A percentile compares a stretch with the other conserved stretches of the same genome.
Conservation (phyloP, 2,329 filamentous ascomycete species). For the Drechslerella coelobrocha region DNA sequence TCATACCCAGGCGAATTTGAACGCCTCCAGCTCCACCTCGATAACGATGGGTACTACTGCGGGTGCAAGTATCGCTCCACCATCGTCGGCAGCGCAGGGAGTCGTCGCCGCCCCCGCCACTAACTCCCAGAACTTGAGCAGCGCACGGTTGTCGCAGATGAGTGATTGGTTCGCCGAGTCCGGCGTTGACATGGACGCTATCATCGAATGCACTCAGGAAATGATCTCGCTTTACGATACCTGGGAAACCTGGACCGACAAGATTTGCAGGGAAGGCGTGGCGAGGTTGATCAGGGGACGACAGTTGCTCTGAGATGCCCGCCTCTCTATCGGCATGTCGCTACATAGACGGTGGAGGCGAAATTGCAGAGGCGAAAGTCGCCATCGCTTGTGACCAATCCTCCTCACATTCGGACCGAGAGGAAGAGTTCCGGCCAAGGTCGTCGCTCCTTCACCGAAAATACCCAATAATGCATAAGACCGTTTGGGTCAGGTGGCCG, state of each 20-base stretch:
- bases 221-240: conserved; percentile 86
- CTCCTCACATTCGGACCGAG: conserved; percentile 1
- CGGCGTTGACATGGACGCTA: conserved; percentile 79
- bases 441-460: conserved; percentile 39
- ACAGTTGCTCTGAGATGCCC: conserved; percentile 57
- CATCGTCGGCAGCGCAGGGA: conserved; percentile 41
- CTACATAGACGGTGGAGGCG: not conserved
- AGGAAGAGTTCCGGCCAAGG: not conserved
- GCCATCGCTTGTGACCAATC: not conserved
- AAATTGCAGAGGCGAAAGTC: conserved; percentile 6
- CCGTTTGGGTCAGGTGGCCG: conserved; percentile 47
- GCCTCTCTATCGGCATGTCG: conserved; percentile 12
- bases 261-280: conserved; percentile 70
- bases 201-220: conserved; percentile 90
- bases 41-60: conserved; percentile 48
- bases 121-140: conserved; percentile 55
- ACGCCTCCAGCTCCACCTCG: conserved; percentile 58
- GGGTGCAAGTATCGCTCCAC: conserved; percentile 55
- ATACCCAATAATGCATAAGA: conserved; percentile 36
- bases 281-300: conserved; percentile 68
- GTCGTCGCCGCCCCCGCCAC: conserved; percentile 51
- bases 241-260: conserved; percentile 72
- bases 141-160: conserved; percentile 69
- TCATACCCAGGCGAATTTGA: conserved; percentile 62
- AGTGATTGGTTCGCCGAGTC: conserved; percentile 85